A percentile compares a stretch with the other conserved stretches of the same genome.
Evolutionary conservation across 306 rosid species (phyloP).

Genomic region (Trifolium subterraneum): DNA sequence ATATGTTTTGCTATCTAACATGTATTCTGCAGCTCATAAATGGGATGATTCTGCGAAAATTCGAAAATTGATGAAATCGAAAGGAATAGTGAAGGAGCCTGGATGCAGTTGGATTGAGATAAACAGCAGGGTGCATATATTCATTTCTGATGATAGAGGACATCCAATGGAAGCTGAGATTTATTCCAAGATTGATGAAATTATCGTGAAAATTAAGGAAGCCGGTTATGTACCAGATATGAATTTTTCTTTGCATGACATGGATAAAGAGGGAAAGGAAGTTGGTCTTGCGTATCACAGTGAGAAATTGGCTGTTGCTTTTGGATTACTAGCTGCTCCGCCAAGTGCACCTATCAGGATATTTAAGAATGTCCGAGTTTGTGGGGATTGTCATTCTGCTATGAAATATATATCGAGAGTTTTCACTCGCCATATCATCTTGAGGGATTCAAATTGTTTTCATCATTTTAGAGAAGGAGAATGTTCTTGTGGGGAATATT

Average conservation of each 20-base stretch:
- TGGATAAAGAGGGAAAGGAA: slow-evolving; percentile 84
- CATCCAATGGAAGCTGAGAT: slow-evolving; percentile 71
- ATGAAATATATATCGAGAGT: slow-evolving; percentile 72
- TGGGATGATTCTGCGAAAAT: slow-evolving; percentile 77
- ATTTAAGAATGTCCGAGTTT: slow-evolving; percentile 85
- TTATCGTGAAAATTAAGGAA: slow-evolving; percentile 65
- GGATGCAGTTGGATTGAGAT: slow-evolving; percentile 88
- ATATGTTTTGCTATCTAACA: slow-evolving; percentile 77
- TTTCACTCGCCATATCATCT: slow-evolving; percentile 63
- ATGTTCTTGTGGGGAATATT: slow-evolving; percentile 90
- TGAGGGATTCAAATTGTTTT: slow-evolving; percentile 92
- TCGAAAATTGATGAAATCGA: slow-evolving; percentile 75
- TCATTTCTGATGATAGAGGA: slow-evolving; percentile 84
- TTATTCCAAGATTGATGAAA: slow-evolving; percentile 70
- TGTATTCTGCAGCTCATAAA: slow-evolving; percentile 72
- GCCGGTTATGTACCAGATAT: slow-evolving; percentile 79
- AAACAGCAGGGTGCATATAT: slow-evolving; percentile 66
- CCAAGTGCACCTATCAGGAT: slow-evolving; percentile 69
- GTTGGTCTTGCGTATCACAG: slow-evolving; percentile 75
- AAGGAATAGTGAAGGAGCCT: slow-evolving; percentile 84
- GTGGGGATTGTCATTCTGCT: slow-evolving; percentile 94
- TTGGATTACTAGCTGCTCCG: slow-evolving; percentile 70
- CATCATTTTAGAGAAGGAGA: slow-evolving; percentile 80
- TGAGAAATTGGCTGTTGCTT: slow-evolving; percentile 85
- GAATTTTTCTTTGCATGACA: slow-evolving; percentile 78